Evolutionary conservation across 208 protist genomes (phyloP).

Genomic region (Wallacemonas sp.): DNA sequence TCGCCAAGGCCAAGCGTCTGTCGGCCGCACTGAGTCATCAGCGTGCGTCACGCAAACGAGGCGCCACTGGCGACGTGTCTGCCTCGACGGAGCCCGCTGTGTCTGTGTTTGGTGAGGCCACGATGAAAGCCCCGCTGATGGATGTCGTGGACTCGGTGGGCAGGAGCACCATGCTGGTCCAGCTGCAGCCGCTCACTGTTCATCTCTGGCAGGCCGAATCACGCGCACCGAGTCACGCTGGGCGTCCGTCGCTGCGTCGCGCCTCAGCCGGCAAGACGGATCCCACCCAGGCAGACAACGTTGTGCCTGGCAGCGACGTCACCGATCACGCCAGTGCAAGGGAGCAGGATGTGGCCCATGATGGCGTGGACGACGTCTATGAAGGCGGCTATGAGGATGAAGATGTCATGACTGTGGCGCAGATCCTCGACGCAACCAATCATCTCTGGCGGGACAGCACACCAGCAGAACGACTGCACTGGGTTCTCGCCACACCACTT

Average conservation of each 20-base stretch:
- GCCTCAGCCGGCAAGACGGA: too few species aligned
- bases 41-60: too few species aligned
- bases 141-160: constrained; percentile 1
- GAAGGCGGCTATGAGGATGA: too few species aligned
- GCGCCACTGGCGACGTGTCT: too few species aligned
- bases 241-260: too few species aligned
- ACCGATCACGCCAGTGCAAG: too few species aligned
- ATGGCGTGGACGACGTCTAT: too few species aligned
- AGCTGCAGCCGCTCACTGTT: background rate
- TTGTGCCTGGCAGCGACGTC: too few species aligned
- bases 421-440: background rate
- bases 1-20: background rate
- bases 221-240: too few species aligned
- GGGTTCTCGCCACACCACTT: constrained; percentile 2
- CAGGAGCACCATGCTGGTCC: constrained; percentile 1
- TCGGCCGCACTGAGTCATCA: background rate
- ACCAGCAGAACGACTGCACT: background rate
- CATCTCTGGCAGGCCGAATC: background rate
- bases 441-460: background rate
- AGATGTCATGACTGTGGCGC: background rate
- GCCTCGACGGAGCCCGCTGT: too few species aligned
- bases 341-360: too few species aligned
- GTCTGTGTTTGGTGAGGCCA: background rate
- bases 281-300: too few species aligned
- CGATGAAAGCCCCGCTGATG: background rate